phyloP scores from a whole-genome alignment of 441 rosid species.

The Monsonia emarginata region DNA sequence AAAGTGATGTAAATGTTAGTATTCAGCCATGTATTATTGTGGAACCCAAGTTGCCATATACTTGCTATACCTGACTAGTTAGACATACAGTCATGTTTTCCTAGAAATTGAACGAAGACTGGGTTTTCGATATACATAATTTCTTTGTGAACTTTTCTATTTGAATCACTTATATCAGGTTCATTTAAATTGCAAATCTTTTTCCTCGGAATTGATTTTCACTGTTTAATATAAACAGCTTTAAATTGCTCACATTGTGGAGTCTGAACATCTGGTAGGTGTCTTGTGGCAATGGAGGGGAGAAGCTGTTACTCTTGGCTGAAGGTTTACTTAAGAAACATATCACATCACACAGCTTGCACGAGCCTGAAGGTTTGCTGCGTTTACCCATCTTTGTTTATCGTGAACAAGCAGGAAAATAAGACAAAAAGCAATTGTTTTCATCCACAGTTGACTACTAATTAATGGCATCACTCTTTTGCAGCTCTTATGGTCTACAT shows the following conservation, averaged over 20 bases:
- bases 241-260: slow-evolving; percentile 15
- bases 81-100: not conserved
- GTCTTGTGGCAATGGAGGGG: slow-evolving; percentile 73
- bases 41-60: not conserved
- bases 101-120: not conserved
- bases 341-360: slow-evolving; percentile 78
- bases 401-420: not conserved
- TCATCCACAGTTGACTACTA: not conserved
- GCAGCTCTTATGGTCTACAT: slow-evolving; percentile 89
- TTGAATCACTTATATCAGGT: not conserved
- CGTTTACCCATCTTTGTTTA: slow-evolving; percentile 5
- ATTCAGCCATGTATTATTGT: not conserved
- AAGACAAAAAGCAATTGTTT: not conserved
- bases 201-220: not conserved
- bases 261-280: slow-evolving; percentile 39
- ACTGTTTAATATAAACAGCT: not conserved
- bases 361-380: slow-evolving; percentile 84
- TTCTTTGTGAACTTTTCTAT: not conserved
- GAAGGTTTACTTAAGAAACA: slow-evolving; percentile 95
- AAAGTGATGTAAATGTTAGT: not conserved
- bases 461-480: slow-evolving; percentile 16
- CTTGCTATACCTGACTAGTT: not conserved
- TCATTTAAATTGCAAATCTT: not conserved
- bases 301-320: slow-evolving; percentile 72
- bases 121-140: not conserved